Conservation (phyloP, 2,329 filamentous ascomycete species). For the Waltergamsia citrina region DNA sequence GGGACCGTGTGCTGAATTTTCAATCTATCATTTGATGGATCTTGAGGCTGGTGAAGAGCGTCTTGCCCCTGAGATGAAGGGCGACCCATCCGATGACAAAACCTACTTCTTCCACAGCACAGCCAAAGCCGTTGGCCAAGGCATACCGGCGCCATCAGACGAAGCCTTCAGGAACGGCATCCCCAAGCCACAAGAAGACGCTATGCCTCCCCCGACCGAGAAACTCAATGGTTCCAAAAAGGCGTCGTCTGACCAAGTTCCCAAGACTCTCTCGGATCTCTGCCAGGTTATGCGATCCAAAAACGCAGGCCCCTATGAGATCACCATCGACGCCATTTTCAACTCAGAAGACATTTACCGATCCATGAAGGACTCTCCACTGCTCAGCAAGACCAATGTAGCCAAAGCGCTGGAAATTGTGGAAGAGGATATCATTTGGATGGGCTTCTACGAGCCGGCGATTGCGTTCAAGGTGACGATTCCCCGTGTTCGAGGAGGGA, state of each 20-base stretch:
- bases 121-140: neutral
- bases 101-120: conserved; percentile 1
- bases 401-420: conserved; percentile 1
- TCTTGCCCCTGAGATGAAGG: conserved; percentile 2
- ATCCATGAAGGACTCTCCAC: conserved; percentile 19
- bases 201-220: neutral
- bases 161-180: neutral
- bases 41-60: conserved; percentile 17
- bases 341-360: conserved; percentile 19
- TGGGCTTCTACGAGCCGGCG: conserved; percentile 33
- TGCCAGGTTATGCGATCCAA: conserved; percentile 33
- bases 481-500: conserved; percentile 8
- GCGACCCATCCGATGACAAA: neutral
- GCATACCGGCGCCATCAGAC: neutral
- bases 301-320: conserved; percentile 37
- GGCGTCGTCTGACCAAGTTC: conserved; percentile 3
- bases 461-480: conserved; percentile 36
- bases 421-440: conserved; percentile 19
- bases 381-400: conserved; percentile 15
- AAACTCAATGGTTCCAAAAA: too few species aligned
- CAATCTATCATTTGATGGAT: conserved; percentile 39
- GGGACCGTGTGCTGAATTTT: conserved; percentile 31
- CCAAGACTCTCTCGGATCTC: conserved; percentile 15
- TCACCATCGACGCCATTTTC: conserved; percentile 41
- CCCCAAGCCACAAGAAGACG: neutral